These are phyloP conservation scores for Flaveria floridana DNA, from an alignment of 140 eudicot species.

Conservation along the genomic window DNA sequence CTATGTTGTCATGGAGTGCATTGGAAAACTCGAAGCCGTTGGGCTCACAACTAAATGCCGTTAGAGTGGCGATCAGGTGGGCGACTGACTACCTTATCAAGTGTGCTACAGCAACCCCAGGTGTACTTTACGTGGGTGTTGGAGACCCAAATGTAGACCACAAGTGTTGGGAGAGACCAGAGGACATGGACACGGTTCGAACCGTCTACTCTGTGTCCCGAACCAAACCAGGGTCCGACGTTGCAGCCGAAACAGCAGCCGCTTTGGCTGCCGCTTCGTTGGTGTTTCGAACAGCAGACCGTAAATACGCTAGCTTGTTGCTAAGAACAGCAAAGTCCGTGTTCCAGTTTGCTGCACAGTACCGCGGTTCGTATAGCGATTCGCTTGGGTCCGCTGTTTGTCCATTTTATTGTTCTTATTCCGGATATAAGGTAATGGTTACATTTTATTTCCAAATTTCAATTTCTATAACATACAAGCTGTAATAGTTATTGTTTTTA, in stretches of 20 bases:
- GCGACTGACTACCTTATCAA: slow-evolving; percentile 85
- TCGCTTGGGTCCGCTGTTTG: slow-evolving; percentile 81
- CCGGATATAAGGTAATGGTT: slow-evolving; percentile 65
- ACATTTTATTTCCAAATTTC: neutral
- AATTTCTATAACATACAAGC: neutral
- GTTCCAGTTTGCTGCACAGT: slow-evolving; percentile 62
- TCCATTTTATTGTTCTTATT: slow-evolving; percentile 93
- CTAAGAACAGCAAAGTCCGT: slow-evolving; percentile 65
- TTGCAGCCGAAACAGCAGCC: slow-evolving; percentile 94
- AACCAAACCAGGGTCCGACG: slow-evolving; percentile 83
- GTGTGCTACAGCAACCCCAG: slow-evolving; percentile 75
- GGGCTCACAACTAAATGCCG: slow-evolving; percentile 53
- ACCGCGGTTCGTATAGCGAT: slow-evolving; percentile 84
- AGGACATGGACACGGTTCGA: slow-evolving; percentile 85
- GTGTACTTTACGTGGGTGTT: slow-evolving; percentile 79
- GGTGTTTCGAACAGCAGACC: slow-evolving; percentile 58
- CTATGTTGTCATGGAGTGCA: slow-evolving; percentile 81
- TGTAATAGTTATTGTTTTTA: neutral
- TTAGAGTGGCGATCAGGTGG: slow-evolving; percentile 74
- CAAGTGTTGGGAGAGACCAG: slow-evolving; percentile 96
- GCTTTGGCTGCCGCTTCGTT: slow-evolving; percentile 90
- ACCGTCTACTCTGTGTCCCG: slow-evolving; percentile 64
- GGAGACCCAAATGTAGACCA: slow-evolving; percentile 94
- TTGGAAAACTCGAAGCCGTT: slow-evolving; percentile 65
- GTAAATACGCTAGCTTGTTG: slow-evolving; percentile 46